Conservation (phyloP, 352 stramenopile species). For the Pythium sp. region DNA sequence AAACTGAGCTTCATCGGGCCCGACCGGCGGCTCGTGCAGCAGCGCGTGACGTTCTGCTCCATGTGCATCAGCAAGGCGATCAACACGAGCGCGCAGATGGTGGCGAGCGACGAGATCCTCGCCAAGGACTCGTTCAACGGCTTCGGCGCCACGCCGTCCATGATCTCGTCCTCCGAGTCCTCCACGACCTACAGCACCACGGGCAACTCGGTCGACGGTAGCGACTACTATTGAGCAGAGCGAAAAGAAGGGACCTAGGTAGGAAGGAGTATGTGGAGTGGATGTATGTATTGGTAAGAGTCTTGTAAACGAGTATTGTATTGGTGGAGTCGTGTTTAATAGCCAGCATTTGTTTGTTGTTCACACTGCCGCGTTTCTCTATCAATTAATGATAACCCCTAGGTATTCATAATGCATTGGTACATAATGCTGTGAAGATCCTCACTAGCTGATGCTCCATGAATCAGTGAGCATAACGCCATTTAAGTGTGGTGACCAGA, state of each 20-base stretch:
- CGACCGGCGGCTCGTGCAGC: slow-evolving; percentile 29
- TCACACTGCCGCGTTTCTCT: no score
- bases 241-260: background rate
- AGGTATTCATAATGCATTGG: no score
- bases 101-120: slow-evolving; percentile 23
- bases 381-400: no score
- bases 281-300: background rate
- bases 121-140: slow-evolving; percentile 19
- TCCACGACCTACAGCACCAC: slow-evolving; percentile 9
- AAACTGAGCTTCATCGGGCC: slow-evolving; percentile 37
- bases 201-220: slow-evolving; percentile 10
- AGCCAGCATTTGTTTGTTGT: no score
- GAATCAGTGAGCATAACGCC: no score
- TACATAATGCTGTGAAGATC: no score
- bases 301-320: no score
- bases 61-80: slow-evolving; percentile 39
- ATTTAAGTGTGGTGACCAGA: no score
- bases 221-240: slow-evolving; percentile 6
- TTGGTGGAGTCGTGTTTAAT: no score
- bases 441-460: no score
- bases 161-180: slow-evolving; percentile 1
- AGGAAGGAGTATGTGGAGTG: background rate
- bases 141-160: slow-evolving; percentile 9
- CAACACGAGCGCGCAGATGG: slow-evolving; percentile 27
- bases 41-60: slow-evolving; percentile 36